phyloP scores from a whole-genome alignment of 2,329 filamentous ascomycete species.

The Samsoniella hepiali region DNA sequence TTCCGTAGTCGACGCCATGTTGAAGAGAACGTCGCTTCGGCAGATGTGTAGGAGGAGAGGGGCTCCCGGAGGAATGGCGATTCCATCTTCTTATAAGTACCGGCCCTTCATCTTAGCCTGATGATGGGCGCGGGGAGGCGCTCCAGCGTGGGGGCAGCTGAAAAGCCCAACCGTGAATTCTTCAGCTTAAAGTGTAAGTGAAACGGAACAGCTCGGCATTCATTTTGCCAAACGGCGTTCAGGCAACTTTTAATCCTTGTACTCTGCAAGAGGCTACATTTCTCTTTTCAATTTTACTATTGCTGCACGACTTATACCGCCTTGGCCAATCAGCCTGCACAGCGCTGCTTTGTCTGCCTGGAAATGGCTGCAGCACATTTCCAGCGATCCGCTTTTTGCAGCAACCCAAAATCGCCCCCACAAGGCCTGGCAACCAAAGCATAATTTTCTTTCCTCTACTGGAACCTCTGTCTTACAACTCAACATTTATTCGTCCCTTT shows the following conservation, averaged over 20 bases:
- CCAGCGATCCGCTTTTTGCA: slow-evolving; percentile 13
- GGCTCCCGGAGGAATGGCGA: not conserved
- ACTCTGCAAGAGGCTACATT: not conserved
- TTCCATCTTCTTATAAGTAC: slow-evolving; percentile 1
- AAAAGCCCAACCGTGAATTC: slow-evolving; percentile 9
- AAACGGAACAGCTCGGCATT: not conserved
- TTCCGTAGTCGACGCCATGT: not conserved
- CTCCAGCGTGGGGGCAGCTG: slow-evolving; percentile 11
- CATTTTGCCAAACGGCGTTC: not conserved
- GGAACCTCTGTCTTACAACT: no score
- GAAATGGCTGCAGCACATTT: not conserved
- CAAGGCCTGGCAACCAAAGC: not conserved
- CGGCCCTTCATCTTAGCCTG: not conserved
- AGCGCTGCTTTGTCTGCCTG: not conserved
- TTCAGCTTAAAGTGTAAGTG: not conserved
- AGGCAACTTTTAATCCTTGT: not conserved
- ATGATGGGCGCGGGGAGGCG: not conserved
- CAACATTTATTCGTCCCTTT: not conserved
- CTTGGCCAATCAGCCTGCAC: not conserved
- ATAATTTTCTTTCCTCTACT: slow-evolving; percentile 8
- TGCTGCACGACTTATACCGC: not conserved
- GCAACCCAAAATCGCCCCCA: slow-evolving; percentile 1
- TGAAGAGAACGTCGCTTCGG: not conserved
- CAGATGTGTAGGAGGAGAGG: not conserved
- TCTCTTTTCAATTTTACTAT: not conserved